Percentiles rank a stretch among this genome's conserved stretches.
phyloP scores from a whole-genome alignment of 768 basidiomycete genomes.

The Mycena maculata region DNA sequence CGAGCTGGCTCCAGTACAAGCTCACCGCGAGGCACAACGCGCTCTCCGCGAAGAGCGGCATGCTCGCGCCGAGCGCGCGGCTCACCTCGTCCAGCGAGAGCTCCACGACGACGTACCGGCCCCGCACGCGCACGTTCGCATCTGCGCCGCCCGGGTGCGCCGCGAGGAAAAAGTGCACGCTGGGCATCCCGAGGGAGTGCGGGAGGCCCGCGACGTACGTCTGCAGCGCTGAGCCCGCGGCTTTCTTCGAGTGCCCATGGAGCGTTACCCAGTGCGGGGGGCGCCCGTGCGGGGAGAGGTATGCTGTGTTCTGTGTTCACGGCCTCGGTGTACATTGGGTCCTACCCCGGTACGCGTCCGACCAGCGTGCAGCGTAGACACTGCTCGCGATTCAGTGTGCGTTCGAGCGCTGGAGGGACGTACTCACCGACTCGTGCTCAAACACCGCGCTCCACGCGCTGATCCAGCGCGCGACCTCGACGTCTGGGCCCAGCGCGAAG shows the following conservation, averaged over 20 bases:
- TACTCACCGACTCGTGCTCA: constrained; percentile 15
- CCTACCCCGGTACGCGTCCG: constrained; percentile 5
- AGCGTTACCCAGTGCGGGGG: constrained; percentile 6
- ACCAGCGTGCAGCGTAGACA: constrained; percentile 12
- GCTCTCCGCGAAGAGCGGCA: constrained; percentile 18
- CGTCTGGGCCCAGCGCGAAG: not conserved
- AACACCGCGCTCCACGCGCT: constrained; percentile 8
- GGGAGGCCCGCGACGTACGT: not conserved
- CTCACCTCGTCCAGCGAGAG: constrained; percentile 20
- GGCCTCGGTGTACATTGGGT: constrained; percentile 1
- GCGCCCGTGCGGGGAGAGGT: constrained; percentile 7
- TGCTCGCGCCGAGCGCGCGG: constrained; percentile 13
- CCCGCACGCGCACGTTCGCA: not conserved
- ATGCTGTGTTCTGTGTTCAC: constrained; percentile 19
- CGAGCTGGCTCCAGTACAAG: constrained; percentile 26
- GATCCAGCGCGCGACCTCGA: constrained; percentile 10
- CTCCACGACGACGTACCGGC: constrained; percentile 10
- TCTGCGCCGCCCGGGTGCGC: not conserved
- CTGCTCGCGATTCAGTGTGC: not conserved
- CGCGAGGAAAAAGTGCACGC: constrained; percentile 2
- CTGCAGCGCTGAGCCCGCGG: not conserved
- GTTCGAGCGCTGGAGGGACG: not conserved
- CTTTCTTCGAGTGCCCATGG: not conserved
- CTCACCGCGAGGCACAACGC: constrained; percentile 20
- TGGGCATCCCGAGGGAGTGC: constrained; percentile 7